Conservation (phyloP, 495 filamentous ascomycete species). For the Halenospora varia region DNA sequence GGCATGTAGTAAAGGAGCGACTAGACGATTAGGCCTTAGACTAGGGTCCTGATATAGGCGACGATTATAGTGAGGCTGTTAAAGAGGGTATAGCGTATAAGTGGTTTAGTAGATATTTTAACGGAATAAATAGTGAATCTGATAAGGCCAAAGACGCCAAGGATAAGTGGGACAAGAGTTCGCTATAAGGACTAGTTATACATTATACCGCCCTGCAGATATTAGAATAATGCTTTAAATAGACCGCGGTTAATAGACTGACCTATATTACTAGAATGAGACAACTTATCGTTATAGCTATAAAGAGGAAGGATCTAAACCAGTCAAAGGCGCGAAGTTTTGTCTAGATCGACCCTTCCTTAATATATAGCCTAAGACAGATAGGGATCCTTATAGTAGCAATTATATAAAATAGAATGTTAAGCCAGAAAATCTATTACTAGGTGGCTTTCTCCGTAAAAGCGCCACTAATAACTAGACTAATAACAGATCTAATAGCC, state of each 20-base stretch:
- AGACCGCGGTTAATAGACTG: conserved; percentile 28
- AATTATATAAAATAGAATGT: conserved; percentile 34
- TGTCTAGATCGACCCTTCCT: conserved; percentile 27
- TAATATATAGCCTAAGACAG: conserved; percentile 27
- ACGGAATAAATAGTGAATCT: conserved; percentile 43
- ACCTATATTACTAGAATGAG: conserved; percentile 45
- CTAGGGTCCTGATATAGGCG: conserved; percentile 26
- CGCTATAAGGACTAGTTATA: conserved; percentile 47
- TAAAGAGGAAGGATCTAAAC: conserved; percentile 52
- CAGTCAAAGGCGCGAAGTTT: conserved; percentile 53
- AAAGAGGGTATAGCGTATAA: conserved; percentile 41
- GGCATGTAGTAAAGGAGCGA: conserved; percentile 33
- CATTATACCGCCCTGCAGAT: conserved; percentile 41
- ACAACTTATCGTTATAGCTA: conserved; percentile 36
- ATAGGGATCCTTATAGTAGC: conserved; percentile 31
- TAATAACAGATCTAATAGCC: conserved; percentile 59
- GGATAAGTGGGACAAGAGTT: conserved; percentile 51
- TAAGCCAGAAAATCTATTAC: conserved; percentile 46
- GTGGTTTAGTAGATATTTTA: conserved; percentile 35
- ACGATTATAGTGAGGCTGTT: conserved; percentile 33
- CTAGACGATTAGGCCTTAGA: conserved; percentile 16
- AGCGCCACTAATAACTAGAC: conserved; percentile 46
- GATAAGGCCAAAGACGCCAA: conserved; percentile 42
- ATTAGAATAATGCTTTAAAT: background rate
- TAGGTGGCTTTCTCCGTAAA: conserved; percentile 60